Base-by-base conservation (phyloP, 495 filamentous ascomycete species). In the Lasiosphaeria ovina region DNA sequence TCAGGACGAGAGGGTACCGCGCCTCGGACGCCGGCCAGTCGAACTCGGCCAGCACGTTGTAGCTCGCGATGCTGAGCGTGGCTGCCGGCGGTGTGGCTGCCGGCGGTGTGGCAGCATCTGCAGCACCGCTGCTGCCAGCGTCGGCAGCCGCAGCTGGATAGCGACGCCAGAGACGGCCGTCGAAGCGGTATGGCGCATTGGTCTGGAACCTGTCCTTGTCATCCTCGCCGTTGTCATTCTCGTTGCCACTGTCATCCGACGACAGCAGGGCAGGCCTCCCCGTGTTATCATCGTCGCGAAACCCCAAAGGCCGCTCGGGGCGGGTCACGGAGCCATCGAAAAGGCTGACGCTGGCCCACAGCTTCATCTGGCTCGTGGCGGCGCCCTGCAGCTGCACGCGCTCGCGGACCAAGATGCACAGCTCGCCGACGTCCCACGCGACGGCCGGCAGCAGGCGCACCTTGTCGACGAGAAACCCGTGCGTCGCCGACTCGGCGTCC, bases 21-120 rank as follows among this genome's bases (percentile, higher is more conserved):
- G 72, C 67, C 14, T 67, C 55, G n/a, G 77, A 72, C 3, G 78
- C 72, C 0, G 83, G 81, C 50, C 75, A 76, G 12, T 73, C 59
- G 36, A 80, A 80, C 36, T 86, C 83, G 11, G 79, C 77, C 35
- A 85, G 72, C 31, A 86, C 69, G 58, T 87, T 87, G 64, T 85
- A 87, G 53, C 74, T 82, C 12, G 81, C 73, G 35, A 86, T 58
- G 0, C 61, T 62, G 16, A 85, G 57, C 31, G 47, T 47, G 24
- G 50, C 35, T 17, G 24, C 56, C 12, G 11, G 45, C 33, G 47
- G n/a, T 17, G n/a, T 14, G n/a, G 34, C n/a, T 17, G 24, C 56
- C 12, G 11, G 45, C 33, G 47, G n/a, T 17, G n/a, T 14, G n/a
- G 34, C n/a, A 31, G 44, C 44, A 14, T n/a, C 44, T 11, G 6